phyloP scores from a whole-genome alignment of 1,284 basidiomycete species.

The Ustilago shanxiensis region DNA sequence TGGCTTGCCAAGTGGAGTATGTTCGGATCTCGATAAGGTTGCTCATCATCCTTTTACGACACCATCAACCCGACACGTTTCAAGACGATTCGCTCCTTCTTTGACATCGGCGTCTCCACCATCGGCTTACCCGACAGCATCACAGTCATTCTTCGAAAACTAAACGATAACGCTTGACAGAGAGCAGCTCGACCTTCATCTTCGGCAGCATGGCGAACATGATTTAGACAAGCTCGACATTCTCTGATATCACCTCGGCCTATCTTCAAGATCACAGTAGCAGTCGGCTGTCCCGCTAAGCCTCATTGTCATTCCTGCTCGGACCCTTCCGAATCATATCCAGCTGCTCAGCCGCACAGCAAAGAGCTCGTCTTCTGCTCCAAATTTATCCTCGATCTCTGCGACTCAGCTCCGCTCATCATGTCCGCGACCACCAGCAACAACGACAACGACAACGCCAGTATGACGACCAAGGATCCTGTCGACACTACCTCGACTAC shows the following conservation, averaged over 20 bases:
- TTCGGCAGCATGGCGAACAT: neutral
- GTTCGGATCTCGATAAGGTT: neutral
- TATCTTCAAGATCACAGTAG: neutral
- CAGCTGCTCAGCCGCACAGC: neutral
- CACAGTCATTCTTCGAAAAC: neutral
- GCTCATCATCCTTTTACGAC: neutral
- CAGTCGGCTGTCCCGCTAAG: neutral
- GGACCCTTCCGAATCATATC: neutral
- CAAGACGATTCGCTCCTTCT: neutral
- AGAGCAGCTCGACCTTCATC: neutral
- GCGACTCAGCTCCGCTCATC: neutral
- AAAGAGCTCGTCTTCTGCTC: neutral
- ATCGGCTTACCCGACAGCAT: neutral
- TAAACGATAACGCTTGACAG: neutral
- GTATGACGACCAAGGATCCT: neutral
- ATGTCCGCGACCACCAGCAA: neutral
- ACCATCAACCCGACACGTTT: neutral
- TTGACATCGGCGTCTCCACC: neutral
- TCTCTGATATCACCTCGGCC: neutral
- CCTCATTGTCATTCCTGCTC: neutral
- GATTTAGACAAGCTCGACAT: neutral
- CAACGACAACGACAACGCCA: slow-evolving; percentile 5
- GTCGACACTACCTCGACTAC: neutral
- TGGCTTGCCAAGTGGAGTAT: no score
- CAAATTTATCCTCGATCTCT: neutral